Percentiles rank a stretch among this genome's conserved stretches.
Evolutionary conservation across 1,139 yeast genomes (phyloP).

Genomic region (Taphrina wiesneri): DNA sequence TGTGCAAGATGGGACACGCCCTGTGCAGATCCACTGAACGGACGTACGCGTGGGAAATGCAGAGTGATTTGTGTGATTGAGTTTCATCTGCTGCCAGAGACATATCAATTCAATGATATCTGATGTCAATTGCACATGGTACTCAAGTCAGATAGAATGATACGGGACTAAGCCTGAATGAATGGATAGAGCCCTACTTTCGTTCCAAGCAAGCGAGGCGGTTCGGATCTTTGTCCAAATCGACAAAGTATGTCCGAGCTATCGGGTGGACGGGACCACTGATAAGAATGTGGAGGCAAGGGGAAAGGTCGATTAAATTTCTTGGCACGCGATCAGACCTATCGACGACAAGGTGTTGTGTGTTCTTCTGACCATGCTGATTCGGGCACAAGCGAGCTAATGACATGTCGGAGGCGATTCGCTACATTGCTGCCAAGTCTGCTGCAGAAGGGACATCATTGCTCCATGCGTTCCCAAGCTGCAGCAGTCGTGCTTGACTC

Average conservation of each 20-base stretch:
- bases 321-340: background rate
- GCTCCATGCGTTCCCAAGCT: no score
- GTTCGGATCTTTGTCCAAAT: background rate
- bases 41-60: no score
- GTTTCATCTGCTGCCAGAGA: no score
- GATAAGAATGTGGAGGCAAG: conserved; percentile 2
- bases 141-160: background rate
- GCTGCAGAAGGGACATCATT: no score
- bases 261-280: background rate
- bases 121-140: background rate
- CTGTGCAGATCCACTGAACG: no score
- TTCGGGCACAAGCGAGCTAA: no score
- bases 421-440: no score
- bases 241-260: background rate
- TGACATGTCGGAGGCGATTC: no score
- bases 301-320: background rate
- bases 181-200: background rate
- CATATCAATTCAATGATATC: no score
- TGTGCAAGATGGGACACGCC: background rate
- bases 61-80: no score
- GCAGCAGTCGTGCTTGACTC: no score
- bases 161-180: background rate
- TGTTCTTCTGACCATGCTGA: no score
- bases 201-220: background rate
- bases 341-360: background rate